Percentiles rank a stretch among this genome's conserved stretches.
phyloP scores from a whole-genome alignment of 352 stramenopile species.

The Phytopythium boreale region DNA sequence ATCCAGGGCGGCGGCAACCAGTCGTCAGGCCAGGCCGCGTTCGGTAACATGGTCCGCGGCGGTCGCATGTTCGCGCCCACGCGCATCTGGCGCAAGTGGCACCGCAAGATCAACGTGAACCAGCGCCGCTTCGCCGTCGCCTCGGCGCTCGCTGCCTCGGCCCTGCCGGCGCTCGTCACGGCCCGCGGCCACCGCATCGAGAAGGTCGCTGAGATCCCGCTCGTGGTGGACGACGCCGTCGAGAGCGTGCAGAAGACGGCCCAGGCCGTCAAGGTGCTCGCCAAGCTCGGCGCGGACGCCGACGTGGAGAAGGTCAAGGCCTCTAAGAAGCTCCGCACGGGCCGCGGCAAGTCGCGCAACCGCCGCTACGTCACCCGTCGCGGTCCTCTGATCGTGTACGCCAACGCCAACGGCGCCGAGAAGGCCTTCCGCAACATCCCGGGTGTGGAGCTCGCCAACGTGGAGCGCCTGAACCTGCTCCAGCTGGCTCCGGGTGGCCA shows the following conservation, averaged over 20 bases:
- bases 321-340: constrained; percentile 97
- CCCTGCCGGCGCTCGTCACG: constrained; percentile 96
- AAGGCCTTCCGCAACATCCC: constrained; percentile 98
- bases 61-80: constrained; percentile 99
- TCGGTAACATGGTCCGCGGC: constrained; percentile 98
- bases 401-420: constrained; percentile 91
- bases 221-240: constrained; percentile 94
- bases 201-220: constrained; percentile 96
- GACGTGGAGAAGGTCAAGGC: constrained; percentile 98
- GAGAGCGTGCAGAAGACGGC: constrained; percentile 95
- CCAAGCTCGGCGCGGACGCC: constrained; percentile 91
- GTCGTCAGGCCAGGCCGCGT: constrained; percentile 97
- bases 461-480: constrained; percentile 98
- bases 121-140: constrained; percentile 97
- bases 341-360: constrained; percentile 99
- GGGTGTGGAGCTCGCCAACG: constrained; percentile 96
- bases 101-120: constrained; percentile 98
- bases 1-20: constrained; percentile 97
- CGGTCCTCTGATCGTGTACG: constrained; percentile 97
- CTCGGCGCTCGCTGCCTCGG: constrained; percentile 96
- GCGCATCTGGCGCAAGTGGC: constrained; percentile 99
- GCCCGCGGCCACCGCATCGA: constrained; percentile 97
- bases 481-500: constrained; percentile 98
- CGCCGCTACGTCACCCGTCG: constrained; percentile 94
- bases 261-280: constrained; percentile 93